A percentile compares a stretch with the other conserved stretches of the same genome.
These are phyloP conservation scores for Leishmania tropica DNA, from an alignment of 208 protist genomes.

Conservation along the genomic window DNA sequence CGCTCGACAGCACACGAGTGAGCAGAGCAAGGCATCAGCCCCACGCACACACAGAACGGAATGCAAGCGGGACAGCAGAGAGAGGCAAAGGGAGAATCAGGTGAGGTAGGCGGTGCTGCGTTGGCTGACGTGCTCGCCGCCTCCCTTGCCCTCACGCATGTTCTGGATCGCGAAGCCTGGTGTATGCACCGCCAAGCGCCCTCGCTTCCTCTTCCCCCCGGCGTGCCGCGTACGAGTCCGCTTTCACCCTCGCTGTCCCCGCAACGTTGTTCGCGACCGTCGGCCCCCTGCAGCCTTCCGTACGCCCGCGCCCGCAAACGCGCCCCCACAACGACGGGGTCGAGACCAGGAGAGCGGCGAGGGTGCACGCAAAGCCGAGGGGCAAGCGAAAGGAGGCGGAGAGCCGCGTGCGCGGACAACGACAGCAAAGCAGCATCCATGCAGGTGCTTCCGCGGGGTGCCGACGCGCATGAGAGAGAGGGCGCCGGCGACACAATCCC, in stretches of 20 bases:
- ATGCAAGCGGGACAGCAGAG: background rate
- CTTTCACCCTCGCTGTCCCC: background rate
- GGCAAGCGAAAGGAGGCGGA: background rate
- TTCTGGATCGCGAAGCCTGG: background rate
- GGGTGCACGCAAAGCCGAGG: background rate
- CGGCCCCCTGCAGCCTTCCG: background rate
- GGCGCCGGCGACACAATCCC: background rate
- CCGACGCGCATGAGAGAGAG: background rate
- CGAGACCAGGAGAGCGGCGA: background rate
- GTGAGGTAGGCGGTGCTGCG: background rate
- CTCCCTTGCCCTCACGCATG: background rate
- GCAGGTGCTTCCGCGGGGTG: background rate
- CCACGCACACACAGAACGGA: background rate
- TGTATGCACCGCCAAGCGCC: background rate
- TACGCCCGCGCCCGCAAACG: background rate
- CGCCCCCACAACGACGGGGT: background rate
- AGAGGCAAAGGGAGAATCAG: background rate
- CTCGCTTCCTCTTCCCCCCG: no score
- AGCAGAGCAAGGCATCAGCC: background rate
- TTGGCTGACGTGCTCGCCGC: background rate
- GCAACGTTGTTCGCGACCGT: background rate
- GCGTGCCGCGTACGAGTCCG: background rate
- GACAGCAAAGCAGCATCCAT: background rate
- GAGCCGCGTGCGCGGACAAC: background rate
- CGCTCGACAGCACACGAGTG: no score